Evolutionary conservation across 2,329 filamentous ascomycete species (phyloP), one percentile per base, ranked within the genome.

Genomic region (Aspergillus puulaauensis): DNA sequence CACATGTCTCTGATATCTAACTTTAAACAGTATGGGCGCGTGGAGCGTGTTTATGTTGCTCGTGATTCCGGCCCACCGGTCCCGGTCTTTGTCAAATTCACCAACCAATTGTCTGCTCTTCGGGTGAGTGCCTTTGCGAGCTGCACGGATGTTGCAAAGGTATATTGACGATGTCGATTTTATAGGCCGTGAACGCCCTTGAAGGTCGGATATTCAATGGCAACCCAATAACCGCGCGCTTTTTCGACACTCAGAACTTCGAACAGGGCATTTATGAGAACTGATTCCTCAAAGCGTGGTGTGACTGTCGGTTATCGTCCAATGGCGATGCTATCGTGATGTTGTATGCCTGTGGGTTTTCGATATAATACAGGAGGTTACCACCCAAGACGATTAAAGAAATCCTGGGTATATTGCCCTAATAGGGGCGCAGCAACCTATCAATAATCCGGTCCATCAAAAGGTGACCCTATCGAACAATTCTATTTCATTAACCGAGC

Each of bases 21-120:
- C 43, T 21, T 58, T 17, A 8, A 17, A n/a, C 56, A 91, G 86
- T 96, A 96, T 71, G 92, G 93, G 15, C 84, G 86, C 45, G 89
- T 96, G 5, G 90, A 96, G 73, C 82, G 91, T 64, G 80, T 96
- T 17, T 88, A 88, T 68, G 87, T 97, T 57, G 86, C 90, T 68
- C 80, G 86, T 45, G 78, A 82, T 63, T 80, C 80, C 49, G 76
- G 80, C 44, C 76, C 71, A 48, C 76, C 73, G 60, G 76, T 81
- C 12, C 85, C 86, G 53, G 95, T 99, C 4, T 98, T 96, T 73
- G 91, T 99, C 73, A 91, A 96, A 73, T 99, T 98, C 71, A 93
- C 90, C 2, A 90, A 89, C 64, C 85, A 88, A 67, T 80, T 98
- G 54, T 95, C 90, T 46, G 95, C 92, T 14, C 77, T 98, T 57